Percentiles rank a stretch among this genome's conserved stretches.
These are phyloP conservation scores for Psilocybe sp. DNA, from an alignment of 768 basidiomycete species.

Conservation along the genomic window DNA sequence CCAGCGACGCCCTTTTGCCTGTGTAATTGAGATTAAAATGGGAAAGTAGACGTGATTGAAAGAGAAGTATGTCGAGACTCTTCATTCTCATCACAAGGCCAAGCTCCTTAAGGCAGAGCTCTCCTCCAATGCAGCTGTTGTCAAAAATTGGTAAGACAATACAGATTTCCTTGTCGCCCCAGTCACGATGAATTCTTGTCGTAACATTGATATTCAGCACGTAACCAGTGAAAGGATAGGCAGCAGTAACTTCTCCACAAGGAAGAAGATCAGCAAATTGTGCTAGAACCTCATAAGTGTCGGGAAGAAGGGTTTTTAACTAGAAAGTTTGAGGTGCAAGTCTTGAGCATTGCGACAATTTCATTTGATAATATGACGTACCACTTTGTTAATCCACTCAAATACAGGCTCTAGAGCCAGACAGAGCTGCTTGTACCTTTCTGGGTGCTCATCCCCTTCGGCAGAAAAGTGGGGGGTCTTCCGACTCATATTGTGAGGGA, in stretches of 20 bases:
- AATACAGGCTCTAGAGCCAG: constrained; percentile 5
- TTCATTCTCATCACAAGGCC: constrained; percentile 14
- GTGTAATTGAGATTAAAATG: constrained; percentile 18
- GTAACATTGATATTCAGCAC: constrained; percentile 4
- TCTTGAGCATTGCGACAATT: no score
- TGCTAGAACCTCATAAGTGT: constrained; percentile 1
- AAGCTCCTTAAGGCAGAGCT: constrained; percentile 14
- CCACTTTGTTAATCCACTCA: constrained; percentile 6
- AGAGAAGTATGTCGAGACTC: constrained; percentile 13
- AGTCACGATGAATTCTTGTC: constrained; percentile 9
- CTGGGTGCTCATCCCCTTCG: constrained; percentile 3
- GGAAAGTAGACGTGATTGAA: background rate
- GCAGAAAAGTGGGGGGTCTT: constrained; percentile 1
- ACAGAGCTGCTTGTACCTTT: background rate
- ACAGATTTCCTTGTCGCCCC: constrained; percentile 15
- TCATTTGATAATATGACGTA: constrained; percentile 3
- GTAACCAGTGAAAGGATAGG: no score
- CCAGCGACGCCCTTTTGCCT: constrained; percentile 15
- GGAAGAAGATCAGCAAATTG: constrained; percentile 6
- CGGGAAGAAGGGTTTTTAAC: constrained; percentile 6
- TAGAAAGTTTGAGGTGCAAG: no score
- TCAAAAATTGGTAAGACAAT: constrained; percentile 15
- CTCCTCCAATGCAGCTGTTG: constrained; percentile 9
- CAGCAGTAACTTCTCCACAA: no score
- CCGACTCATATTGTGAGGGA: background rate